phyloP scores from a whole-genome alignment of 2,329 filamentous ascomycete genomes.

The Elsinoe necatrix region DNA sequence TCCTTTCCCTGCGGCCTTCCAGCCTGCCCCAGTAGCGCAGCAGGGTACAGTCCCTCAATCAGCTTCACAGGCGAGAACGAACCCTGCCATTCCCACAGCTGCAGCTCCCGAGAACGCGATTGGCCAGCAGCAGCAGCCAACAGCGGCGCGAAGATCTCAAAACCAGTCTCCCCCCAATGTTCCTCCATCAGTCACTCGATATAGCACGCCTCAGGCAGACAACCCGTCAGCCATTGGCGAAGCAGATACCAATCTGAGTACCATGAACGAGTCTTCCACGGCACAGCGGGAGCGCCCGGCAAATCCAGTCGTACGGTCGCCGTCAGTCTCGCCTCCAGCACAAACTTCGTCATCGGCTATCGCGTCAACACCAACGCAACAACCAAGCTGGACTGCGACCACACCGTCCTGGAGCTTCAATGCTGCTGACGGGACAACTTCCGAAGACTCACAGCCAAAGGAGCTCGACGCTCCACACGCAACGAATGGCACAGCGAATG shows the following conservation, averaged over 20 bases:
- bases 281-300: no score
- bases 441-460: background rate
- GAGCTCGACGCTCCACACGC: background rate
- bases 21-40: background rate
- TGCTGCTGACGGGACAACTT: background rate
- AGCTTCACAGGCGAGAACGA: background rate
- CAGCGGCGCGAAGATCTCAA: no score
- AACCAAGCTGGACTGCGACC: conserved; percentile 9
- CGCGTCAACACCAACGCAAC: background rate
- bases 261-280: no score
- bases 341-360: background rate
- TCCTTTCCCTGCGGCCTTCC: background rate
- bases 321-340: background rate
- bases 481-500: conserved; percentile 11
- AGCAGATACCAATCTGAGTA: no score
- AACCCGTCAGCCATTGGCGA: no score
- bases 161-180: no score
- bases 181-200: no score
- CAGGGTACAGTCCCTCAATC: background rate
- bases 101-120: no score
- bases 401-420: conserved; percentile 20
- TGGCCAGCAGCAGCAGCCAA: no score
- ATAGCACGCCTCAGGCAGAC: no score
- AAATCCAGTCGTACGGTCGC: no score
- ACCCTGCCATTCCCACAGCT: background rate